Evolutionary conservation across 148 eudicot species (phyloP).

Genomic region (Cornus controversa): DNA sequence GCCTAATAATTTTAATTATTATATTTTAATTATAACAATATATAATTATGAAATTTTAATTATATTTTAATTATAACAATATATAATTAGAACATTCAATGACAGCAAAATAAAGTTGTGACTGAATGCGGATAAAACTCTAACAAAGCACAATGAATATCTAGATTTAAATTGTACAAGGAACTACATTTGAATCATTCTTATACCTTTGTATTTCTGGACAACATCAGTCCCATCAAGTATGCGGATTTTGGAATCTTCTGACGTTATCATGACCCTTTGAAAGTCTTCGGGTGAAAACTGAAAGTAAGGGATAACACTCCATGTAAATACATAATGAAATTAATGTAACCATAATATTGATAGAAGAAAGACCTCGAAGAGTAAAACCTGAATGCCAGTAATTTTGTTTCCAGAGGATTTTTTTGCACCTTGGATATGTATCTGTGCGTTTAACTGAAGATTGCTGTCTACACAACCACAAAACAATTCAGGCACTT

Average conservation of each 20-base stretch:
- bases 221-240: conserved; percentile 57
- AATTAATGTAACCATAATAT: neutral
- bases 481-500: neutral
- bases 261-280: conserved; percentile 55
- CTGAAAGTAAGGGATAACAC: conserved; percentile 31
- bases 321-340: conserved; percentile 13
- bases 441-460: conserved; percentile 38
- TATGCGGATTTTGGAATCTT: conserved; percentile 66
- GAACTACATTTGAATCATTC: neutral
- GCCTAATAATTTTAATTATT: neutral
- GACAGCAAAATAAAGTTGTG: neutral
- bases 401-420: conserved; percentile 53
- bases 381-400: conserved; percentile 60
- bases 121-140: neutral
- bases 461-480: conserved; percentile 37
- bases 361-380: neutral
- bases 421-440: conserved; percentile 38
- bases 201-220: conserved; percentile 60
- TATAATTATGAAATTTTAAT: neutral
- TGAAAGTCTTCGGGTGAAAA: conserved; percentile 44
- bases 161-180: neutral
- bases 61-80: no score
- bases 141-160: no score
- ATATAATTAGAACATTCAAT: neutral
- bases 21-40: no score